Conservation (phyloP, 805 yeast genomes). For the Candida nitratophila region DNA sequence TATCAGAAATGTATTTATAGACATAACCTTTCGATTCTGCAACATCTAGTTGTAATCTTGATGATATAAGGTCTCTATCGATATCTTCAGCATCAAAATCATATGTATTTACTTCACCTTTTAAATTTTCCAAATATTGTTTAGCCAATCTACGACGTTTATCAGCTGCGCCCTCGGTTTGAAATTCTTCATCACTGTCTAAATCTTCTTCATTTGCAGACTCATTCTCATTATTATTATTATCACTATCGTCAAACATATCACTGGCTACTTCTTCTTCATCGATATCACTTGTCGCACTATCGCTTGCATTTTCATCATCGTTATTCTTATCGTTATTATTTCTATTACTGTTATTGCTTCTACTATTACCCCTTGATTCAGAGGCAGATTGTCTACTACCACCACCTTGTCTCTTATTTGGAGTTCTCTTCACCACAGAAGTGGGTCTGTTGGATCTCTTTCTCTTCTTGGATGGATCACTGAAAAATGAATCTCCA, state of each 20-base stretch:
- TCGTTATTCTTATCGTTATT: conserved; percentile 49
- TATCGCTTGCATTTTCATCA: conserved; percentile 32
- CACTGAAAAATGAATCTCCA: conserved; percentile 56
- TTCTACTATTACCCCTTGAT: neutral
- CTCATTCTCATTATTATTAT: conserved; percentile 14
- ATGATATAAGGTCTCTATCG: conserved; percentile 77
- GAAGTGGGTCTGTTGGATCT: conserved; percentile 25
- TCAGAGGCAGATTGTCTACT: neutral
- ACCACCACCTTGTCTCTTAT: conserved; percentile 12
- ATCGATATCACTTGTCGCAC: conserved; percentile 31
- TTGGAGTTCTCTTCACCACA: conserved; percentile 6
- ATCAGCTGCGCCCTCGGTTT: conserved; percentile 80
- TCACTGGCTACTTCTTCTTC: conserved; percentile 29
- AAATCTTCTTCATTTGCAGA: conserved; percentile 29
- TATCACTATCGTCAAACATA: conserved; percentile 20
- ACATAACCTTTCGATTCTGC: conserved; percentile 85
- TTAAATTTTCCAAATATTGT: conserved; percentile 78
- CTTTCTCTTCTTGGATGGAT: conserved; percentile 47
- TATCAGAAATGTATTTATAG: conserved; percentile 58
- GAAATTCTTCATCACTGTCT: conserved; percentile 67
- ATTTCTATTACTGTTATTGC: conserved; percentile 15
- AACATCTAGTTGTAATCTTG: conserved; percentile 78
- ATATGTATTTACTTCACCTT: conserved; percentile 43
- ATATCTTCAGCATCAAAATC: conserved; percentile 86
- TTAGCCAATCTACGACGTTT: conserved; percentile 91